Percentiles rank a stretch among this genome's conserved stretches.
phyloP scores from a whole-genome alignment of 352 stramenopile genomes.

The Globisporangium middletonii region DNA sequence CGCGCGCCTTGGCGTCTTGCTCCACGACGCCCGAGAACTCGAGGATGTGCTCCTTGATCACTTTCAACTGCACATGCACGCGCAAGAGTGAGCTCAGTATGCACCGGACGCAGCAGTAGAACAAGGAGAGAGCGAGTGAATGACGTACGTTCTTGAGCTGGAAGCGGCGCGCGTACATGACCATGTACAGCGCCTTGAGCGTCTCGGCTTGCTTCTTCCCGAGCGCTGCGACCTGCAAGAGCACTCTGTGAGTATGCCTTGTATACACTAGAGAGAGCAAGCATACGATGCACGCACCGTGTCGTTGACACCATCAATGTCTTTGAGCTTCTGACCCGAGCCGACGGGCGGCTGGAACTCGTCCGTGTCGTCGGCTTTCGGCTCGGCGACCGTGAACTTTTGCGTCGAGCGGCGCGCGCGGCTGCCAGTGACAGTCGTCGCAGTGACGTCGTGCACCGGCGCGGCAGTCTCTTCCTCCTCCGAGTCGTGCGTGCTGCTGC shows the following conservation, averaged over 20 bases:
- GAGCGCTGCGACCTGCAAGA: conserved; percentile 44
- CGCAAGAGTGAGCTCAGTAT: neutral
- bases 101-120: too few relatives aligned
- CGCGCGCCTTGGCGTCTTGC: conserved; percentile 59
- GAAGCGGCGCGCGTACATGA: conserved; percentile 76
- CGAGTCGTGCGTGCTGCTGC: neutral
- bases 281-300: conserved; percentile 24
- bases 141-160: conserved; percentile 69
- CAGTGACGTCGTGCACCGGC: conserved; percentile 11
- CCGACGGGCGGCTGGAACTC: conserved; percentile 59
- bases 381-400: conserved; percentile 52
- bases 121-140: neutral
- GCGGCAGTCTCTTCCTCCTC: conserved; percentile 7
- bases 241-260: neutral
- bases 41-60: conserved; percentile 78
- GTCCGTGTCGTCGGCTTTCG: conserved; percentile 44
- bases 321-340: conserved; percentile 45
- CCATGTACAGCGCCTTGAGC: conserved; percentile 73
- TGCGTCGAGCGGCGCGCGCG: conserved; percentile 62
- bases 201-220: conserved; percentile 68
- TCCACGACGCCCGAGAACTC: conserved; percentile 65
- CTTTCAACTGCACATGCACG: conserved; percentile 39
- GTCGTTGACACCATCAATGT: conserved; percentile 50
- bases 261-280: neutral
- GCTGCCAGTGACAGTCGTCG: conserved; percentile 25